Percentiles rank a stretch among this genome's conserved stretches.
These are phyloP conservation scores for Melastoma candidum DNA, from an alignment of 441 rosid genomes.

Conservation along the genomic window DNA sequence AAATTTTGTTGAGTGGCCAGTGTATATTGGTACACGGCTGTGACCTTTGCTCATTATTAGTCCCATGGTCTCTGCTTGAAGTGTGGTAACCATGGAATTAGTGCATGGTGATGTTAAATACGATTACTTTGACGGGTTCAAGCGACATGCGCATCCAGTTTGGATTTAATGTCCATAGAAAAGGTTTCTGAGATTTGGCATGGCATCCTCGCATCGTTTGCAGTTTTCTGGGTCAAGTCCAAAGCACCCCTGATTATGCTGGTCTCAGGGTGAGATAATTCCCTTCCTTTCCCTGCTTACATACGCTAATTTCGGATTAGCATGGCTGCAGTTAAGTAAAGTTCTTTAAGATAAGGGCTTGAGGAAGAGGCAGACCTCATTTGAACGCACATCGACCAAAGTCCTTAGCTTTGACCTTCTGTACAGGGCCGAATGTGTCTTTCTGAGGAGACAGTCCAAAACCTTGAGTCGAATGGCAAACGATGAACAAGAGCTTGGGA, in stretches of 20 bases:
- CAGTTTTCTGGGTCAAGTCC: slow-evolving; percentile 12
- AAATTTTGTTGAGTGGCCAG: no score
- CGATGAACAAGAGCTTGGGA: not conserved
- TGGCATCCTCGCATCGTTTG: slow-evolving; percentile 16
- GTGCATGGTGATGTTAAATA: not conserved
- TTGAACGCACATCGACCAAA: slow-evolving; percentile 14
- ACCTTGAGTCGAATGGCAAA: not conserved
- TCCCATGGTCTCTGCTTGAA: slow-evolving; percentile 10
- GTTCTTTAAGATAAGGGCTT: no score
- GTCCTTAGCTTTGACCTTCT: slow-evolving; percentile 14
- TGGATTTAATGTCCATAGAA: slow-evolving; percentile 11
- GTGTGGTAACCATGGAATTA: not conserved
- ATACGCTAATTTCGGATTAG: not conserved
- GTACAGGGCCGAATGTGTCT: slow-evolving; percentile 14
- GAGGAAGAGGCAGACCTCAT: slow-evolving; percentile 2
- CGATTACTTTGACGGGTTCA: not conserved
- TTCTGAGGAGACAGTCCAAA: slow-evolving; percentile 14
- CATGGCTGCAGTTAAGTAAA: not conserved
- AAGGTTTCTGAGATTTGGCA: slow-evolving; percentile 5
- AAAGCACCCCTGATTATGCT: slow-evolving; percentile 12
- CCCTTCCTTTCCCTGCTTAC: slow-evolving; percentile 16
- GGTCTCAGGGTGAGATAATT: slow-evolving; percentile 11
- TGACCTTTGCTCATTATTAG: slow-evolving; percentile 11
- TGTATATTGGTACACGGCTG: slow-evolving; percentile 13
- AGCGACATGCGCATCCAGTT: slow-evolving; percentile 8